Conservation (phyloP, 768 basidiomycete species). For the Psilocybe sp. region DNA sequence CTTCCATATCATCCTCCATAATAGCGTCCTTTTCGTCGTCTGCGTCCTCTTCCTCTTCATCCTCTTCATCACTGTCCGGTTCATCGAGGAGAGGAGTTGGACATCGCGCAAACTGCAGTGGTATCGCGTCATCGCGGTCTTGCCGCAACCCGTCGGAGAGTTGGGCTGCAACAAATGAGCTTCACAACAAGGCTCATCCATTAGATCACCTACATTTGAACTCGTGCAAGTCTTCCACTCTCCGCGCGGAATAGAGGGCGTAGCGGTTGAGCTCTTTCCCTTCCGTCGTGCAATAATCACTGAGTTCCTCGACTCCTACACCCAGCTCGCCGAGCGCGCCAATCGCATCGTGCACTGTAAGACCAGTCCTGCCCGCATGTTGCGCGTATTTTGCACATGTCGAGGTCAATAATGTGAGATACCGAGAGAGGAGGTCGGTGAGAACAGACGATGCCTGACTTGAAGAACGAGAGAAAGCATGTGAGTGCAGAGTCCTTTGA, state of each 20-base stretch:
- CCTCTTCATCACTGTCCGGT: conserved; percentile 23
- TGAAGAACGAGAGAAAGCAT: conserved; percentile 75
- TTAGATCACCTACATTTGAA: conserved; percentile 56
- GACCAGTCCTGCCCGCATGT: conserved; percentile 63
- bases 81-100: conserved; percentile 30
- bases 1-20: conserved; percentile 8
- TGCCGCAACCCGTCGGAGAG: conserved; percentile 55
- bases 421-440: conserved; percentile 74
- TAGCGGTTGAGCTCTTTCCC: conserved; percentile 69
- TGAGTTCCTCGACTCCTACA: conserved; percentile 64
- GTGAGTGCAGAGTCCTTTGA: conserved; percentile 71
- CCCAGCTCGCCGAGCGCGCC: conserved; percentile 76
- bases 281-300: conserved; percentile 63
- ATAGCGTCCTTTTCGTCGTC: conserved; percentile 21
- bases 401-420: conserved; percentile 60
- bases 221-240: conserved; percentile 72
- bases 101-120: conserved; percentile 43
- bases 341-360: conserved; percentile 59
- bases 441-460: conserved; percentile 67
- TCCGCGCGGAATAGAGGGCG: conserved; percentile 56
- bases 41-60: conserved; percentile 20
- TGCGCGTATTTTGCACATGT: conserved; percentile 73
- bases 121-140: conserved; percentile 54
- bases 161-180: conserved; percentile 46
- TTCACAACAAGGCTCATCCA: conserved; percentile 17